Evolutionary conservation across 257 asterid genomes (phyloP).

Genomic region (Rubia yunnanensis): DNA sequence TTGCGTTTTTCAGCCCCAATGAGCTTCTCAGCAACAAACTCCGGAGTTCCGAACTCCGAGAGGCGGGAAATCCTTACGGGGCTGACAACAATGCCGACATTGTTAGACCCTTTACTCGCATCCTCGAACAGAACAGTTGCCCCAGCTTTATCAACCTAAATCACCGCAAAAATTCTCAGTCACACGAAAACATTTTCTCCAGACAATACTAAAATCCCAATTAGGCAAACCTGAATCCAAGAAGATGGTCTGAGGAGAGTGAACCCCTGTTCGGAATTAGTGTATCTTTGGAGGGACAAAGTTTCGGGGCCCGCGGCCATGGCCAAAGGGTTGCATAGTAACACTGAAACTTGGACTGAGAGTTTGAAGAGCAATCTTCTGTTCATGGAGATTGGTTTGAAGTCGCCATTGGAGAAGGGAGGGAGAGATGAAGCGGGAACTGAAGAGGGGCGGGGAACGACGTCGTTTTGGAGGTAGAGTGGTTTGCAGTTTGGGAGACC

Average conservation of each 20-base stretch:
- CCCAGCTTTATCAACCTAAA: conserved; percentile 88
- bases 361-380: conserved; percentile 15
- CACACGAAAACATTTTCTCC: background rate
- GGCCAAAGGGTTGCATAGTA: conserved; percentile 16
- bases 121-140: conserved; percentile 80
- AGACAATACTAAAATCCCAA: background rate
- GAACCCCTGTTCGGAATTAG: conserved; percentile 62
- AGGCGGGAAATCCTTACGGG: conserved; percentile 68
- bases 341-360: conserved; percentile 14
- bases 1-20: conserved; percentile 83
- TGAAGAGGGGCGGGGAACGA: background rate
- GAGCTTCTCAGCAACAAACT: conserved; percentile 80
- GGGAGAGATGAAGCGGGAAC: background rate
- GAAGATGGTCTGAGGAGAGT: conserved; percentile 76
- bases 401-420: background rate
- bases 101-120: conserved; percentile 52
- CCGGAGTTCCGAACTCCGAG: conserved; percentile 73
- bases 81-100: conserved; percentile 71
- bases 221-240: conserved; percentile 61
- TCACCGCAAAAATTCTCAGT: background rate
- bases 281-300: conserved; percentile 52
- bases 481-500: background rate
- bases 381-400: conserved; percentile 5
- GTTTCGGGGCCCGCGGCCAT: conserved; percentile 30
- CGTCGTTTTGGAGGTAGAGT: background rate